phyloP scores from a whole-genome alignment of 768 basidiomycete genomes.

The Pulveroboletus frians region DNA sequence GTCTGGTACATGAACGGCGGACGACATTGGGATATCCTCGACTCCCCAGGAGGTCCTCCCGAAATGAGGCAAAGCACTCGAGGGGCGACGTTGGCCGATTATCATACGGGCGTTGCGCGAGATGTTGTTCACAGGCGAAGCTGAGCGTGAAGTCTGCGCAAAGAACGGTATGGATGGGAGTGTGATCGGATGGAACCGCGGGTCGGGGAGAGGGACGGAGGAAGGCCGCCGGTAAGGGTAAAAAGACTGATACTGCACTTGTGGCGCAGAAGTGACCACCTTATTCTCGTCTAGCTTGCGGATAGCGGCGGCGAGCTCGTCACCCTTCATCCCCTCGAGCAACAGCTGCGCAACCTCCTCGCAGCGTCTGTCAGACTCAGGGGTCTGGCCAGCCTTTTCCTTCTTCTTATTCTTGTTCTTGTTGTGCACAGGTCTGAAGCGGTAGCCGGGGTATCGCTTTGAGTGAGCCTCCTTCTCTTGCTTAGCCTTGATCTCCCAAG shows the following conservation, averaged over 20 bases:
- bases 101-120: conserved; percentile 38
- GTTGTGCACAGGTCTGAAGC: conserved; percentile 42
- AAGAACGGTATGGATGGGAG: conserved; percentile 43
- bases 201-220: conserved; percentile 55
- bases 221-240: conserved; percentile 52
- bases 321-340: conserved; percentile 66
- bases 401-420: conserved; percentile 44
- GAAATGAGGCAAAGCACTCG: conserved; percentile 40
- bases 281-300: conserved; percentile 42
- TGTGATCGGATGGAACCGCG: conserved; percentile 35
- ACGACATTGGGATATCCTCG: conserved; percentile 24
- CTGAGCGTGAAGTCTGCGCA: conserved; percentile 35
- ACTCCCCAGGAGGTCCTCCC: conserved; percentile 27
- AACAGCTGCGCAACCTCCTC: conserved; percentile 60
- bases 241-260: conserved; percentile 12
- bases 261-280: not conserved
- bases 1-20: not conserved
- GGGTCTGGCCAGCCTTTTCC: conserved; percentile 14
- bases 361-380: conserved; percentile 30
- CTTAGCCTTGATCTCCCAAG: conserved; percentile 71
- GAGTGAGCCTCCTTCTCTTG: conserved; percentile 72
- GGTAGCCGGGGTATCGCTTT: conserved; percentile 59
- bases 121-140: conserved; percentile 42
- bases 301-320: conserved; percentile 58
- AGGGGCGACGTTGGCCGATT: conserved; percentile 46